A percentile compares a stretch with the other conserved stretches of the same genome.
These are phyloP conservation scores for Wickerhamiella galacta DNA, from an alignment of 805 yeast species.

Conservation along the genomic window DNA sequence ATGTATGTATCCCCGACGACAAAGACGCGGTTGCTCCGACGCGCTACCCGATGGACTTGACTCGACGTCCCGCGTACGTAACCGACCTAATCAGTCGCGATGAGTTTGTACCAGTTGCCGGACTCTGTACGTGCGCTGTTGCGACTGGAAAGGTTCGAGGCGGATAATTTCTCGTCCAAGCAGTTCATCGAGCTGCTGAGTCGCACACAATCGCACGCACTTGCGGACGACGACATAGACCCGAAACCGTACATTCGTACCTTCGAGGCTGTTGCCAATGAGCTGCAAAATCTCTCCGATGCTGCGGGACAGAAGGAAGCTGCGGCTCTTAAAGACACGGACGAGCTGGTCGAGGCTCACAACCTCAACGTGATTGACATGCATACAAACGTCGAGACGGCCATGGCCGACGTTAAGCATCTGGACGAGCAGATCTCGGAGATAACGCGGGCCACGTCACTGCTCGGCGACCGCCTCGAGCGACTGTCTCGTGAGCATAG, in stretches of 20 bases:
- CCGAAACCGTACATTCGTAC: constrained; percentile 92
- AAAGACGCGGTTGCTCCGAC: too few relatives aligned
- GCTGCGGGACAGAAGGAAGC: constrained; percentile 37
- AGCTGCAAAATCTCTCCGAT: constrained; percentile 42
- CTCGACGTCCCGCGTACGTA: too few relatives aligned
- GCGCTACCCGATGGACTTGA: too few relatives aligned
- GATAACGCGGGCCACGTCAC: constrained; percentile 18
- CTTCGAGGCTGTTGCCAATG: constrained; percentile 69
- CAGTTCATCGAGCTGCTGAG: constrained; percentile 71
- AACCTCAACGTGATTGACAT: constrained; percentile 46
- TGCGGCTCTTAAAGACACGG: constrained; percentile 39
- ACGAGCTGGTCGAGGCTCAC: constrained; percentile 47
- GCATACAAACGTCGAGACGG: constrained; percentile 29
- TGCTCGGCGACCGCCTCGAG: constrained; percentile 19
- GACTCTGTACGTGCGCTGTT: constrained; percentile 20
- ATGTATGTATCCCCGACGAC: too few relatives aligned
- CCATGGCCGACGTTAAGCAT: constrained; percentile 22
- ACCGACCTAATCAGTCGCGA: too few relatives aligned
- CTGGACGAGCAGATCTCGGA: constrained; percentile 20
- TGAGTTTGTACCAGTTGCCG: constrained; percentile 20
- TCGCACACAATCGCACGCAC: constrained; percentile 36
- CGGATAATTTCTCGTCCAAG: constrained; percentile 38
- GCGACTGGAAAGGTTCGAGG: constrained; percentile 17
- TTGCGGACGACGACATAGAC: constrained; percentile 32
- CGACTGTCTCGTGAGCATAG: constrained; percentile 47